Evolutionary conservation across 208 protist genomes (phyloP).

Genomic region (Trypanosoma theileri): DNA sequence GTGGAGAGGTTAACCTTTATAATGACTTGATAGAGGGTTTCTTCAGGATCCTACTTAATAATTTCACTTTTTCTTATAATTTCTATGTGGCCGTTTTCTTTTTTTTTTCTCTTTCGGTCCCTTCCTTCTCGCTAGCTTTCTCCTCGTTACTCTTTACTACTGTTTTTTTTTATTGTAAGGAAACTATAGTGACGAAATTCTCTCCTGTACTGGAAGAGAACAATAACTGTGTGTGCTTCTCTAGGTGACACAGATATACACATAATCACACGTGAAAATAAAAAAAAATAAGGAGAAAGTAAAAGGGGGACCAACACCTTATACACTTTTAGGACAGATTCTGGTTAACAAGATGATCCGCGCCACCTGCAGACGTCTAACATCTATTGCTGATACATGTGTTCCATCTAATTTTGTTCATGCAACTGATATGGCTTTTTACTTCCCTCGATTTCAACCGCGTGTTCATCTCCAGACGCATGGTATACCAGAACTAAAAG

Average conservation of each 20-base stretch:
- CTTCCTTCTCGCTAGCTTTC: no score
- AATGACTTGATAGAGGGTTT: not conserved
- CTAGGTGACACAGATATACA: no score
- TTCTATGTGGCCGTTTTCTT: no score
- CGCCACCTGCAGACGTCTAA: conserved; percentile 24
- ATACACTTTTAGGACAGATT: no score
- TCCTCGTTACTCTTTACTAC: no score
- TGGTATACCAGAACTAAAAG: conserved; percentile 73
- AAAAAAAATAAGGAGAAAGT: not conserved
- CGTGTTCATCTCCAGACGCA: conserved; percentile 48
- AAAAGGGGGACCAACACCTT: not conserved
- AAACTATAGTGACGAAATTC: no score
- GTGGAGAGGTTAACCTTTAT: not conserved
- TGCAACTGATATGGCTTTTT: conserved; percentile 80
- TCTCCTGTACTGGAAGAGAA: no score
- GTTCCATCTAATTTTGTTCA: conserved; percentile 58
- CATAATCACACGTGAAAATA: not conserved
- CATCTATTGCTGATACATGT: conserved; percentile 47
- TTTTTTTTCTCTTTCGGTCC: no score
- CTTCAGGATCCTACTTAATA: not conserved
- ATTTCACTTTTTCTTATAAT: no score
- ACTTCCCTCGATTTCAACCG: conserved; percentile 81
- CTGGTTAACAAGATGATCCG: conserved; percentile 44
- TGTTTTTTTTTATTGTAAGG: no score
- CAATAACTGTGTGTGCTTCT: no score